Conservation (phyloP, 176 grass and related monocot species). For the Puya raimondii region DNA sequence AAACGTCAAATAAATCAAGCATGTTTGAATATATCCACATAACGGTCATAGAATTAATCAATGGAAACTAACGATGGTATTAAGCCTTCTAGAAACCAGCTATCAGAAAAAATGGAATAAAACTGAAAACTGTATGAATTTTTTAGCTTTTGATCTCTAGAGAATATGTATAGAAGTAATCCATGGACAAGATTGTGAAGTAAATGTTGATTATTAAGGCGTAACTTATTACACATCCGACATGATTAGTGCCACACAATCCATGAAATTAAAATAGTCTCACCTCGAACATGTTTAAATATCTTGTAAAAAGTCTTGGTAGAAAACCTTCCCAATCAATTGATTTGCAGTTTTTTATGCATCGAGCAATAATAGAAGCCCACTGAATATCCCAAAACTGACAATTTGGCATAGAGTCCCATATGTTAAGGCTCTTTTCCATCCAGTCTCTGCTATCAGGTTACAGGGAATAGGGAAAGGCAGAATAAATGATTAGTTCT, state of each 20-base stretch:
- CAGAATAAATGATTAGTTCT: constrained; percentile 7
- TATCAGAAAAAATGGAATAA: too few species aligned
- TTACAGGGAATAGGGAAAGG: constrained; percentile 20
- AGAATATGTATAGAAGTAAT: not conserved
- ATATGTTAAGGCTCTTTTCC: constrained; percentile 59
- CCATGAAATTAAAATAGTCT: not conserved
- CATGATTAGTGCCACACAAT: not conserved
- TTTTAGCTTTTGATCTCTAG: constrained; percentile 1
- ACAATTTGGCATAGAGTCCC: constrained; percentile 77
- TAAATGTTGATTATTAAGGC: not conserved
- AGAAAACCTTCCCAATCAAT: constrained; percentile 83
- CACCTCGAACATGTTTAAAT: constrained; percentile 99
- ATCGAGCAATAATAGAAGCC: constrained; percentile 74
- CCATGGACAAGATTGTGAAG: too few species aligned
- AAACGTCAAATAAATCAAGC: too few species aligned
- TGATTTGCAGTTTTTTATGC: constrained; percentile 60
- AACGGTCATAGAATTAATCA: too few species aligned
- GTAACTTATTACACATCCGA: not conserved
- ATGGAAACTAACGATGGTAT: too few species aligned
- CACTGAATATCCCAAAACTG: constrained; percentile 97
- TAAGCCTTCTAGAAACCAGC: too few species aligned
- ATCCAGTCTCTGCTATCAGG: constrained; percentile 65
- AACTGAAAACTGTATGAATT: not conserved
- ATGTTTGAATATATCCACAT: too few species aligned
- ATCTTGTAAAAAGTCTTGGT: constrained; percentile 56